Conservation (phyloP, 352 stramenopile genomes). For the Phytophthora pseudosyringae region DNA sequence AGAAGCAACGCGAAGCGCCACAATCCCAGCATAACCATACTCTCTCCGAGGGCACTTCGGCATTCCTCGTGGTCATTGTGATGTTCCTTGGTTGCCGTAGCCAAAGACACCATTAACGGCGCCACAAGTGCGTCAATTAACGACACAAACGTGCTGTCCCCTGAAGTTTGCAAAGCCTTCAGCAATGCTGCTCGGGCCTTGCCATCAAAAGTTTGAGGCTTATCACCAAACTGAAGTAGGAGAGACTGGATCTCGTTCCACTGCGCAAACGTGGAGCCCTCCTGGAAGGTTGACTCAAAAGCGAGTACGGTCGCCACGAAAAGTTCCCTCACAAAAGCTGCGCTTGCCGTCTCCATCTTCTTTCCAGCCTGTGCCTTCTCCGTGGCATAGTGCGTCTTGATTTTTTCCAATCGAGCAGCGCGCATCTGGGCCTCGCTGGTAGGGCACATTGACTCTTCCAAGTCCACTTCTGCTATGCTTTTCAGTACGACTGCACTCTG, state of each 20-base stretch:
- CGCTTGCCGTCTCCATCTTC: constrained; percentile 27
- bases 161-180: constrained; percentile 42
- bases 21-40: constrained; percentile 92
- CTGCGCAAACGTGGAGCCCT: constrained; percentile 5
- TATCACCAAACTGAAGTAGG: constrained; percentile 30
- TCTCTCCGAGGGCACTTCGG: constrained; percentile 55
- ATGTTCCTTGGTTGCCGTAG: constrained; percentile 12
- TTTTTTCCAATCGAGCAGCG: constrained; percentile 49
- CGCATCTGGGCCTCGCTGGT: constrained; percentile 65
- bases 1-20: constrained; percentile 93
- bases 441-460: constrained; percentile 62
- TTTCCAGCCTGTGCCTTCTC: constrained; percentile 25
- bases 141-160: constrained; percentile 38
- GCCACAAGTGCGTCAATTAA: constrained; percentile 53
- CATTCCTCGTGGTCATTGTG: not conserved
- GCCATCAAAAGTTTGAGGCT: constrained; percentile 22
- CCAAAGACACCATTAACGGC: constrained; percentile 37
- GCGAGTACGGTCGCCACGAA: constrained; percentile 61
- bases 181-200: constrained; percentile 34
- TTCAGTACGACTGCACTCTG: constrained; percentile 64
- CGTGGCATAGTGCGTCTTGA: constrained; percentile 53
- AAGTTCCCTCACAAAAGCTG: constrained; percentile 49
- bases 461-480: constrained; percentile 62
- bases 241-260: constrained; percentile 39
- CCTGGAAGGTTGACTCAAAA: constrained; percentile 54